phyloP scores from a whole-genome alignment of 805 yeast genomes.

The Spathaspora sp. region DNA sequence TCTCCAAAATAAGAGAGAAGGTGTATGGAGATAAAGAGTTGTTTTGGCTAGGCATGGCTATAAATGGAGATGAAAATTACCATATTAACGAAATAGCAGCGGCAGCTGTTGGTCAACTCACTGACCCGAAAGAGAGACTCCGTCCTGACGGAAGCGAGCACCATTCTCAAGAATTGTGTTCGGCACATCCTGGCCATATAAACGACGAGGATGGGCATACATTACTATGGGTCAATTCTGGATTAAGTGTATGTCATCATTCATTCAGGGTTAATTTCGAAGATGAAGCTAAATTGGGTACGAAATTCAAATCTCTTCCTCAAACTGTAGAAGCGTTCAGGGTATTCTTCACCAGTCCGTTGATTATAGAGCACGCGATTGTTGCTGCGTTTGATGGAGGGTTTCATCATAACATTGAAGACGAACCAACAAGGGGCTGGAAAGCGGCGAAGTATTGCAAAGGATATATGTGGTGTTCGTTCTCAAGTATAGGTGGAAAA shows the following conservation, averaged over 20 bases:
- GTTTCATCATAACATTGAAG: conserved; percentile 10
- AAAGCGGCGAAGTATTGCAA: conserved; percentile 43
- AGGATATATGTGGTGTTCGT: conserved; percentile 56
- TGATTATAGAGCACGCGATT: neutral
- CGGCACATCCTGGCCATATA: conserved; percentile 42
- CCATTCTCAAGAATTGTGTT: conserved; percentile 27
- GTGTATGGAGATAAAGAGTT: conserved; percentile 25
- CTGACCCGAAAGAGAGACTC: conserved; percentile 21
- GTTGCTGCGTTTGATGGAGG: neutral
- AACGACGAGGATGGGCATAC: conserved; percentile 45
- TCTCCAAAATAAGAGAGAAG: conserved; percentile 14
- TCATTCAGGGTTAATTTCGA: conserved; percentile 25
- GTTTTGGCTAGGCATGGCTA: conserved; percentile 27
- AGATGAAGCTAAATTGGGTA: neutral
- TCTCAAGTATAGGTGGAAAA: conserved; percentile 50
- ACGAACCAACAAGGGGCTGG: conserved; percentile 54
- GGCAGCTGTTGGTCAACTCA: conserved; percentile 24
- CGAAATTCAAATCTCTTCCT: neutral
- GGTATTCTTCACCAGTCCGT: neutral
- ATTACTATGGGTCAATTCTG: conserved; percentile 67
- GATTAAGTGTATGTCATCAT: conserved; percentile 40
- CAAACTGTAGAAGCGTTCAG: neutral
- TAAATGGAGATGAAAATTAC: conserved; percentile 22
- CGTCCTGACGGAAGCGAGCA: conserved; percentile 11
- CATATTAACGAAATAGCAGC: conserved; percentile 19